Base-by-base conservation (phyloP, 768 basidiomycete species). In the Lactifluus hygrophoroides region DNA sequence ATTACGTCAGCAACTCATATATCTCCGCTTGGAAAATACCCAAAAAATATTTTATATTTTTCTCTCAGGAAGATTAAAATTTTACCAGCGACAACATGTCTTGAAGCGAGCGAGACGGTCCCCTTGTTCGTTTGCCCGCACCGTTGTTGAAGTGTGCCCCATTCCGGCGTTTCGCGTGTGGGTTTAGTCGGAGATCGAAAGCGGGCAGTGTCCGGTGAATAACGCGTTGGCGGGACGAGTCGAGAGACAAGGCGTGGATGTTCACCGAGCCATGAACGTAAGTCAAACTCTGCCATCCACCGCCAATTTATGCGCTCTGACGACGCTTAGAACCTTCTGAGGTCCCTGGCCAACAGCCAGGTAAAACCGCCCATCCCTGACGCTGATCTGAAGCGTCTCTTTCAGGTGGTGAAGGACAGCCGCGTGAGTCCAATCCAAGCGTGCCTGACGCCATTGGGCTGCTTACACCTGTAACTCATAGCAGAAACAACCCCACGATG, bases 341-440 rank as follows among this genome's bases (percentile, higher is more conserved):
- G 87, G 75, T 90, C 89, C 53, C 81, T 96, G 69, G 87, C 90
- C 42, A 83, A 84, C 70, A 85, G 85, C 70, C 84, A 83, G 64
- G 77, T 84, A 67, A 84, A 82, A 72, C 72, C 81, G 60, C 72
- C 75, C 51, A 71, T 79, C 51, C 76, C 80, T 49, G 81, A 85
- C 64, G 76, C 80, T 57, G 90, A 93, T 75, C 84, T 96, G 65
- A 86, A 84, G 69, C 78, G 87, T 62, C 79, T 96, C 46, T 75
- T 96, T 64, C 84, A 81, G 63, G 82, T 87, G 66, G 90, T 95
- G 67, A 93, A 89, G 78, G 89, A 92, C 67, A 82, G 80, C 67
- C 84, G 92, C 74, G 94, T 94, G 73, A 72, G 90, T 80, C 52
- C 19, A 59, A 21, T 55, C 37, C 58, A 54, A 49, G 49, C 62